These are phyloP conservation scores for Cladosporium sphaerospermum DNA, from an alignment of 2,329 filamentous ascomycete species.

Conservation along the genomic window DNA sequence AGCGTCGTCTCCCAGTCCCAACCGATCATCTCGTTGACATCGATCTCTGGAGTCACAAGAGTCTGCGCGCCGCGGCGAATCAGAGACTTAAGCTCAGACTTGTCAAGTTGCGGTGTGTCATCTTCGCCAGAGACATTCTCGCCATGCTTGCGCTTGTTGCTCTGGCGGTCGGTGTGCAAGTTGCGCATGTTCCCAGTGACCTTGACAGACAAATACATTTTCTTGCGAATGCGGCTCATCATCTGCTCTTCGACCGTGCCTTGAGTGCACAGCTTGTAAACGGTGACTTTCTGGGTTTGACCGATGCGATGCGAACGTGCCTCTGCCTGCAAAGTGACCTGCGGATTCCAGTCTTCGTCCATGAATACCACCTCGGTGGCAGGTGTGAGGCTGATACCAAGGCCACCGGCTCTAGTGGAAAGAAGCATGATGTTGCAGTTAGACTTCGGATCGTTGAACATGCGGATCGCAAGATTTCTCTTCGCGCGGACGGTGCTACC, in stretches of 20 bases:
- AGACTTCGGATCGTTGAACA: constrained; percentile 44
- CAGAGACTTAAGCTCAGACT: constrained; percentile 48
- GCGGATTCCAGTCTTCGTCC: constrained; percentile 52
- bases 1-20: constrained; percentile 53
- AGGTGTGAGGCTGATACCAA: constrained; percentile 50
- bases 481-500: constrained; percentile 44
- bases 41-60: constrained; percentile 46
- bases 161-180: constrained; percentile 36
- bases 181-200: constrained; percentile 55
- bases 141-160: constrained; percentile 28
- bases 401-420: constrained; percentile 50
- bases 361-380: constrained; percentile 53
- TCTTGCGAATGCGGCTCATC: constrained; percentile 54
- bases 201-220: constrained; percentile 55
- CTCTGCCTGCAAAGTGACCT: constrained; percentile 49
- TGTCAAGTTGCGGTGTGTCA: constrained; percentile 42
- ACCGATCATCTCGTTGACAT: constrained; percentile 51
- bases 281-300: constrained; percentile 47
- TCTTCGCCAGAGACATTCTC: constrained; percentile 35
- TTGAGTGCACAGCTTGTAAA: constrained; percentile 52
- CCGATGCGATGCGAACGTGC: constrained; percentile 51
- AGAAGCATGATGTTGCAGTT: constrained; percentile 48
- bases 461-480: constrained; percentile 47
- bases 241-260: constrained; percentile 56
- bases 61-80: constrained; percentile 50